Evolutionary conservation across 2,329 filamentous ascomycete species (phyloP).

Genomic region (Fusarium sp.): DNA sequence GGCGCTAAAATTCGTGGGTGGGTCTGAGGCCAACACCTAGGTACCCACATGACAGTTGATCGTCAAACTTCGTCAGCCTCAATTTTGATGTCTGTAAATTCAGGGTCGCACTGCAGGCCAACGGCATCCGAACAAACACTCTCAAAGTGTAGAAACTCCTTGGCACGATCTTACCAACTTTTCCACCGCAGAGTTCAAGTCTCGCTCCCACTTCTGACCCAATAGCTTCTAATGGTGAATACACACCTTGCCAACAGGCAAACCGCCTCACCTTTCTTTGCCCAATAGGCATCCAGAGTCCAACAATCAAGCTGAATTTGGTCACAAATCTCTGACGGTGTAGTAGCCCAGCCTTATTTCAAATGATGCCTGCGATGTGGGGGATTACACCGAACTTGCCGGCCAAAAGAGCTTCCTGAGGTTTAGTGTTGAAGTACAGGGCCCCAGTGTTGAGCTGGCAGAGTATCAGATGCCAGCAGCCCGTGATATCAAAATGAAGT

Average conservation of each 20-base stretch:
- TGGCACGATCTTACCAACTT: background rate
- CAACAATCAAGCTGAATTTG: background rate
- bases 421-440: background rate
- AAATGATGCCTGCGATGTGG: background rate
- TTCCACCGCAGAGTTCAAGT: no score
- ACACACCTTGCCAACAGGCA: background rate
- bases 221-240: background rate
- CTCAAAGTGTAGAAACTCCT: background rate
- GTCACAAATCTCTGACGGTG: background rate
- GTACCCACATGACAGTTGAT: constrained; percentile 15
- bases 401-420: background rate
- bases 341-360: background rate
- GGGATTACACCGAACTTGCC: background rate
- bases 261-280: constrained; percentile 17
- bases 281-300: background rate
- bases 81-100: background rate
- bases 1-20: background rate
- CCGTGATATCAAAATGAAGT: background rate
- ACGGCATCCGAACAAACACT: background rate
- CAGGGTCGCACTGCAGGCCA: constrained; percentile 10
- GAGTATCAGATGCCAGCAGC: background rate
- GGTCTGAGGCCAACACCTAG: constrained; percentile 5
- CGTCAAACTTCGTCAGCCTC: constrained; percentile 20
- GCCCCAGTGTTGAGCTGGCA: background rate
- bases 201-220: background rate